Evolutionary conservation across 176 grass and related monocot genomes (phyloP), one percentile per base, ranked within the genome.

Genomic region (Cymbopogon citratus): DNA sequence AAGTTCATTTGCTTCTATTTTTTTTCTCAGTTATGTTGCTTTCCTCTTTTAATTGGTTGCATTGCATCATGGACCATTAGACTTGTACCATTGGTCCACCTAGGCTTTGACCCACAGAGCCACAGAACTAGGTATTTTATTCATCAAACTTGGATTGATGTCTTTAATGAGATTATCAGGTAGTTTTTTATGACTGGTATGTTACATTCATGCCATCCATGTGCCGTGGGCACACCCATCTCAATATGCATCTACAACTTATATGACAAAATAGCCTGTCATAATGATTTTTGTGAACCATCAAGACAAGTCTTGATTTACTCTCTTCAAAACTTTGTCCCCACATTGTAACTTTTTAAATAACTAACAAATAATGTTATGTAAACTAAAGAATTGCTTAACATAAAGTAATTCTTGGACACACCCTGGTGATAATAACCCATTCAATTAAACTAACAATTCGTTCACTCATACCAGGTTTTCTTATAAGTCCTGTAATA

Each of bases 1-100:
- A 85, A 59, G 23, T 48, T 19, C 19, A 71, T 78, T 85, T 85
- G 3, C 65, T 70, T 45, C 44, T 62, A 70, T 57, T 54, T 77
- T 76, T 75, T 16, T 46, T 31, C 59, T 38, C 64, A 61, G 27
- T 46, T 61, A 45, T 7, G 3, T 44, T 14, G 1, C 35, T 46
- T 38, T n/a, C 0, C 39, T 45, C 9, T 44, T 71, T 70, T 41
- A 43, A 70, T 14, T 70, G 38, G 38, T 43, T 70, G n/a, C n/a
- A 26, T 43, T 43, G n/a, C 36, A 43, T 7, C 63, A 65, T 33
- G 63, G 38, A 40, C 5, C n/a, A 70, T 43, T 36, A 69, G 36
- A 69, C 10, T 43, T 70, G 11, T 43, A 39, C 12, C n/a, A 14
- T 23, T 44, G 39, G 23, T 71, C 26, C 5, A 8, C 12, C 43